phyloP scores from a whole-genome alignment of 495 filamentous ascomycete species.

The Penicillium manginii region DNA sequence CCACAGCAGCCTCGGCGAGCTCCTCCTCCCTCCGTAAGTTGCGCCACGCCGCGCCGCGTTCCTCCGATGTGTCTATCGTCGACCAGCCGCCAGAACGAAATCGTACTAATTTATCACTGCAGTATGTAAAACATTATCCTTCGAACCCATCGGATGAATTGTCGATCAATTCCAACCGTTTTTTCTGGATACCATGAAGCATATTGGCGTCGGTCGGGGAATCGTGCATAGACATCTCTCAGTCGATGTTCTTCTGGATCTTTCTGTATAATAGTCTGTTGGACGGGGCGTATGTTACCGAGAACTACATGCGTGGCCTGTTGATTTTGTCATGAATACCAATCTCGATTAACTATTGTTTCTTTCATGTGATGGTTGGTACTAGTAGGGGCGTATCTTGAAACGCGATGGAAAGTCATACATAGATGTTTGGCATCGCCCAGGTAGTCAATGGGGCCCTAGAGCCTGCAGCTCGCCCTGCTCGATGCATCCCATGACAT shows the following conservation, averaged over 20 bases:
- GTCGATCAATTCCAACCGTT: conserved; percentile 16
- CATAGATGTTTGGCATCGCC: no score
- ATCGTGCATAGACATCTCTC: conserved; percentile 19
- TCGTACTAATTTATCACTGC: conserved; percentile 1
- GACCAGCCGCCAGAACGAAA: background rate
- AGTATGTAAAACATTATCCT: conserved; percentile 30
- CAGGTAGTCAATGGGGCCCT: no score
- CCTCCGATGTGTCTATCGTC: background rate
- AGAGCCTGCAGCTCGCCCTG: no score
- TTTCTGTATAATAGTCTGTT: conserved; percentile 36
- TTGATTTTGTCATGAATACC: conserved; percentile 30
- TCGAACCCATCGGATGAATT: conserved; percentile 10
- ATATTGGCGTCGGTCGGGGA: conserved; percentile 31
- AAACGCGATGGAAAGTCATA: no score
- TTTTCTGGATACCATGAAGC: conserved; percentile 19
- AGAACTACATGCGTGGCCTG: conserved; percentile 11
- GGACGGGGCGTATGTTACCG: conserved; percentile 9
- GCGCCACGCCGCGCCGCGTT: background rate
- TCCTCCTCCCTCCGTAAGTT: conserved; percentile 73
- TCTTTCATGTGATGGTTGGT: background rate
- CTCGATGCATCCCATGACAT: no score
- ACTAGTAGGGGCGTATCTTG: background rate
- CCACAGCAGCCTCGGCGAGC: conserved; percentile 73
- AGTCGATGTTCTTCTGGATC: conserved; percentile 20
- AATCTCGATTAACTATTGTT: conserved; percentile 8